Evolutionary conservation across 805 yeast species (phyloP), one percentile per base, ranked within the genome.

Genomic region (Cephaloascus fragrans): DNA sequence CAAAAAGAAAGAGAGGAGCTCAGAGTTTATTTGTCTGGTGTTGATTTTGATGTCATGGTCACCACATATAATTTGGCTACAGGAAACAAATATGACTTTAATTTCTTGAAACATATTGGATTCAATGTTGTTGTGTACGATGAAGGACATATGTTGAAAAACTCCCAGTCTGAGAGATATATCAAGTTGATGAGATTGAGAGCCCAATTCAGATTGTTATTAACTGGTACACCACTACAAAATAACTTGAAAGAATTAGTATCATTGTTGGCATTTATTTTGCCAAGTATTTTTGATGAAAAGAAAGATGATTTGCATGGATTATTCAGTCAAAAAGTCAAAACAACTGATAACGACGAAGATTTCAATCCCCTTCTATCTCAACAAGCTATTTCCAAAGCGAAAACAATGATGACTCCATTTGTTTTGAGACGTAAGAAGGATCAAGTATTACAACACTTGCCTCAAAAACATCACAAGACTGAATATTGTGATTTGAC

Each of bases 361-460:
- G 67, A 63, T 39, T 82, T 75, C 52, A 84, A 85, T 48, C 96
- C 96, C 2, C 67, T 93, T 34, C 63, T 93, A 32, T 86, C 97
- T 0, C 83, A 82, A 47, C 95, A 90, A 61, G 94, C 98, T 1
- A 88, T 93, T 44, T 72, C 79, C 26, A 84, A 88, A 53, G 99
- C 99, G 3, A 87, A 86, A 56, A 83, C 93, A 4, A 90, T 93
- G 97, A 90, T 93, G 97, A 83, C 94, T 2, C 99, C 99, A 3
- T 93, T 93, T 63, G 90, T 93, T 6, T 65, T 93, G 51, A 74
- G 99, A 59, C 78, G 99, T 56, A 82, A 81, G 55, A 93, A 93
- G 62, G 84, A 76, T 40, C 97, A 90, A 59, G 98, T 93, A 5
- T 71, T 93, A 58, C 77, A 84, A 53, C 90, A 93, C 55, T 66